phyloP scores from a whole-genome alignment of 1,284 basidiomycete genomes.

The Lentinula novae-zelandiae region DNA sequence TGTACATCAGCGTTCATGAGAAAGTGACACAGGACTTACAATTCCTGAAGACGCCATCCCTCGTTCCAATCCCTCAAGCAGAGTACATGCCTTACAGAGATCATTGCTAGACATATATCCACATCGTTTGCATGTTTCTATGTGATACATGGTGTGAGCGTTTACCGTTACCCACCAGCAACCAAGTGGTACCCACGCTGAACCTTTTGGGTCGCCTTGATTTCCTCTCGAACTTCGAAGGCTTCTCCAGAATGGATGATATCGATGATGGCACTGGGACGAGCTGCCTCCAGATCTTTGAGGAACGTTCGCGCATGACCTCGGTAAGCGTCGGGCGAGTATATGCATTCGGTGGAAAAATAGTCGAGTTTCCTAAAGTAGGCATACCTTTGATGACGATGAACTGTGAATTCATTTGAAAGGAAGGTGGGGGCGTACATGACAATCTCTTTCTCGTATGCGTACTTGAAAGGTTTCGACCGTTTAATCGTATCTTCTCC shows the following conservation, averaged over 20 bases:
- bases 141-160: not conserved
- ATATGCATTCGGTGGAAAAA: conserved; percentile 99
- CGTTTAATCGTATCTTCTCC: conserved; percentile 94
- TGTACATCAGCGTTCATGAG: not conserved
- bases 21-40: conserved; percentile 39
- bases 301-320: conserved; percentile 93
- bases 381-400: conserved; percentile 75
- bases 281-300: conserved; percentile 92
- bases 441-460: conserved; percentile 99
- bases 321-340: conserved; percentile 96
- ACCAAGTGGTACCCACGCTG: conserved; percentile 56
- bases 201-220: conserved; percentile 71
- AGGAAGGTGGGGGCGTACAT: conserved; percentile 56
- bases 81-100: conserved; percentile 89
- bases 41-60: conserved; percentile 67
- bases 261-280: conserved; percentile 94
- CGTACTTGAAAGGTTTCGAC: conserved; percentile 98
- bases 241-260: conserved; percentile 96
- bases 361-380: conserved; percentile 99
- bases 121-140: conserved; percentile 86
- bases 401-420: conserved; percentile 7
- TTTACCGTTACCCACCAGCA: not conserved
- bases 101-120: conserved; percentile 93
- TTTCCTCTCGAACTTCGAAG: conserved; percentile 77
- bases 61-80: conserved; percentile 88